Percentiles rank a stretch among this genome's conserved stretches.
These are phyloP conservation scores for Podaxis carcinomalis DNA, from an alignment of 768 basidiomycete species.

Conservation along the genomic window DNA sequence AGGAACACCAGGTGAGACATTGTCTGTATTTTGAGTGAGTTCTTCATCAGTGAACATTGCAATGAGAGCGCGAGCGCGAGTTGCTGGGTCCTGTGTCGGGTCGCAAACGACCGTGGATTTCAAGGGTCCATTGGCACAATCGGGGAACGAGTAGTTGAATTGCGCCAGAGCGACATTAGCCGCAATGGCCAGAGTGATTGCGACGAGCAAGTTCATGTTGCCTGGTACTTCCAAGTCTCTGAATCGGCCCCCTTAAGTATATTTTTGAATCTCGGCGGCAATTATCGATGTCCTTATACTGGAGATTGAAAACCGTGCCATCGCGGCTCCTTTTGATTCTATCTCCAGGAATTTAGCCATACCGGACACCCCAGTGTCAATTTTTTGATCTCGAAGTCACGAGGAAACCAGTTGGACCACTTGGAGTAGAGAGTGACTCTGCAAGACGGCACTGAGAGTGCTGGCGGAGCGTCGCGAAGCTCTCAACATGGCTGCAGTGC, in stretches of 20 bases:
- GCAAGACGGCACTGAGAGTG: not conserved
- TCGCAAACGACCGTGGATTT: constrained; percentile 45
- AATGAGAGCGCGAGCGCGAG: constrained; percentile 48
- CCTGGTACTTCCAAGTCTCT: not conserved
- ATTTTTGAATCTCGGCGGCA: not conserved
- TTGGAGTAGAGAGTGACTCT: not conserved
- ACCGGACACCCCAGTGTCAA: not conserved
- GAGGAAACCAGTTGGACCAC: not conserved
- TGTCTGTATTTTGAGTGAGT: constrained; percentile 47
- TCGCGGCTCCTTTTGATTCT: not conserved
- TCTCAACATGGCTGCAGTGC: not conserved
- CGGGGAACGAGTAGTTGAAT: constrained; percentile 37
- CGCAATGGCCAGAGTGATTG: not conserved
- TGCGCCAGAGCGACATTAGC: not conserved
- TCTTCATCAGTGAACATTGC: constrained; percentile 46
- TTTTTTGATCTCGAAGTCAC: not conserved
- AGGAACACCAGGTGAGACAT: constrained; percentile 44
- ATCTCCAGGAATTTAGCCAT: not conserved
- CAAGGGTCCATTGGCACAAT: constrained; percentile 44
- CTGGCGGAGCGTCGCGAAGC: not conserved
- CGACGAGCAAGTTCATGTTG: constrained; percentile 4
- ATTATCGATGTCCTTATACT: not conserved
- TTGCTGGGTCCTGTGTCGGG: constrained; percentile 34
- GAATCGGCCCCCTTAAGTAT: not conserved
- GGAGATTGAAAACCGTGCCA: not conserved